Evolutionary conservation across 257 asterid genomes (phyloP).

Genomic region (Petunia axillaris): DNA sequence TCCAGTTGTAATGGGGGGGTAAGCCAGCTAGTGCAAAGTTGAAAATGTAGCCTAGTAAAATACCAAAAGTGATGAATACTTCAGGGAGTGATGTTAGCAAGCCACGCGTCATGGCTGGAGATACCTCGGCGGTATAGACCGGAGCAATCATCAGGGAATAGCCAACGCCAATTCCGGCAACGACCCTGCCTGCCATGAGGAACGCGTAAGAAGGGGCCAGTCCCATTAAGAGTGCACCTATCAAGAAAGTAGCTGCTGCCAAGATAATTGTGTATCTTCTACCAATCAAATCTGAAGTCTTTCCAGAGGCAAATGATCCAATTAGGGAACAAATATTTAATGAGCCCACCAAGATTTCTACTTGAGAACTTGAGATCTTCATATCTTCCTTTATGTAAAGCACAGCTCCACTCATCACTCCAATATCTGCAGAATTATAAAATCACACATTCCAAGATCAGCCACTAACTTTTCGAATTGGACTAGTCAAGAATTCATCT

Average conservation of each 20-base stretch:
- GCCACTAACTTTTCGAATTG: background rate
- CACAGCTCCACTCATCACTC: slow-evolving; percentile 87
- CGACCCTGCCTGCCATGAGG: slow-evolving; percentile 67
- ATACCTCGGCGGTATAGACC: slow-evolving; percentile 74
- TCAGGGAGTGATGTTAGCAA: slow-evolving; percentile 84
- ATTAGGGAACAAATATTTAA: slow-evolving; percentile 63
- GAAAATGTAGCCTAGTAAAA: slow-evolving; percentile 61
- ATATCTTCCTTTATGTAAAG: slow-evolving; percentile 64
- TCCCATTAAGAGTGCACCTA: slow-evolving; percentile 79
- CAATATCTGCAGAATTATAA: slow-evolving; percentile 53
- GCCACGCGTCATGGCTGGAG: slow-evolving; percentile 79
- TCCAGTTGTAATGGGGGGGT: slow-evolving; percentile 55
- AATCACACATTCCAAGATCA: background rate
- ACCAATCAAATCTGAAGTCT: slow-evolving; percentile 81
- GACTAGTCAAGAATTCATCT: no score
- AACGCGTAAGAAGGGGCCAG: slow-evolving; percentile 65
- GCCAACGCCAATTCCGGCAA: slow-evolving; percentile 85
- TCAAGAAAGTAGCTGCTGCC: slow-evolving; percentile 66
- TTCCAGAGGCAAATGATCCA: slow-evolving; percentile 80
- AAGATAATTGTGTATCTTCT: slow-evolving; percentile 80
- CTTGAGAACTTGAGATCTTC: slow-evolving; percentile 56
- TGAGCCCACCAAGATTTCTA: slow-evolving; percentile 70
- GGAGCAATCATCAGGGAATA: slow-evolving; percentile 89
- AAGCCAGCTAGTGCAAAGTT: slow-evolving; percentile 60
- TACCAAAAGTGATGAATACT: slow-evolving; percentile 76